Conservation (phyloP, 768 basidiomycete genomes). For the Lyophyllum decastes region DNA sequence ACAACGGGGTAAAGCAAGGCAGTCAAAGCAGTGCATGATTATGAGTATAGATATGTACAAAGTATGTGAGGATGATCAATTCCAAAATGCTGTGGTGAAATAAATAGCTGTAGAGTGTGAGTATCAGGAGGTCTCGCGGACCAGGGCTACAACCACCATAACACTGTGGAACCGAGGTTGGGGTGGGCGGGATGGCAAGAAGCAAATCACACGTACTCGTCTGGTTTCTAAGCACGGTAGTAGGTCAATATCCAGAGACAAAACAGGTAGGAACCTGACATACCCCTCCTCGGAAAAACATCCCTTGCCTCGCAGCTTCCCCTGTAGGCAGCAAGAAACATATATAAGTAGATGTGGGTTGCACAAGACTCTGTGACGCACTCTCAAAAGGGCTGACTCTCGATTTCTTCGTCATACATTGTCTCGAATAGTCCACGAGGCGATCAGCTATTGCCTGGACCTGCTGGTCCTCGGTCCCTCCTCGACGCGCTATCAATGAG, state of each 20-base stretch:
- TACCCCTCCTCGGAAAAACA: constrained; percentile 73
- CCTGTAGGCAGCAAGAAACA: constrained; percentile 35
- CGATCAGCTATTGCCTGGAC: constrained; percentile 75
- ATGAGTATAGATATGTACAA: constrained; percentile 3
- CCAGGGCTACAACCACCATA: constrained; percentile 68
- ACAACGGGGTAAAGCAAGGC: constrained; percentile 11
- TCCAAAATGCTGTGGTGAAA: constrained; percentile 9
- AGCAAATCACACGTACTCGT: constrained; percentile 59
- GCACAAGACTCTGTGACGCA: constrained; percentile 29
- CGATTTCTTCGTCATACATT: constrained; percentile 68
- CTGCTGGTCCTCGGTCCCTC: constrained; percentile 57
- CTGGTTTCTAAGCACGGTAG: constrained; percentile 59
- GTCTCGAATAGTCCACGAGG: constrained; percentile 66
- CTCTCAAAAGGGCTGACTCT: constrained; percentile 77
- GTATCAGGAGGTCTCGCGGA: constrained; percentile 58
- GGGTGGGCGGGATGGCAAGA: not conserved
- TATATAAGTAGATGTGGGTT: not conserved
- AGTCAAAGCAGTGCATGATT: constrained; percentile 12
- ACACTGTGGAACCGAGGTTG: constrained; percentile 44
- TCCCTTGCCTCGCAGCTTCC: constrained; percentile 65
- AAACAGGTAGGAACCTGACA: constrained; percentile 31
- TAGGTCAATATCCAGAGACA: constrained; percentile 10
- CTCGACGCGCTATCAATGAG: constrained; percentile 58
- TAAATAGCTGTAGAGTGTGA: constrained; percentile 15
- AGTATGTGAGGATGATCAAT: constrained; percentile 10